Base-by-base conservation (phyloP, 768 basidiomycete species). In the Obba rivulosa region DNA sequence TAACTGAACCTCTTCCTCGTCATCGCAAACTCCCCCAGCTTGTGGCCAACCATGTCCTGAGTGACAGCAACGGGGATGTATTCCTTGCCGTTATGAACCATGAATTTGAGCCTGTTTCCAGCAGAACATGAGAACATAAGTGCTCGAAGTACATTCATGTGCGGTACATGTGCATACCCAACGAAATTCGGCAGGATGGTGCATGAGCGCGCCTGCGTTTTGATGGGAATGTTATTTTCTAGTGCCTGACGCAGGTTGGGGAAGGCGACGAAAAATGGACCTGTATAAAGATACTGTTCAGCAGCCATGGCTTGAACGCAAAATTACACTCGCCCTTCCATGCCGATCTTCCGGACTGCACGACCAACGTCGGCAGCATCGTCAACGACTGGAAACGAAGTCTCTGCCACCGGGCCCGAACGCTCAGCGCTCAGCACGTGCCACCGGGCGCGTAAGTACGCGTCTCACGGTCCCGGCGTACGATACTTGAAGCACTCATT, bases 41-140 rank as follows among this genome's bases (percentile, higher is more conserved):
- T 99, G 66, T 99, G 94, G 0, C 95, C 95, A 1, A 99, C 92
- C 95, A 98, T 98, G 66, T 97, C 95, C 64, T 94, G 91, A 3
- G 89, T 92, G 55, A 99, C 76, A 38, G 76, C 68, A 35, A 99
- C 85, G 0, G 93, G 93, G 4, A 85, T 49, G 65, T 92, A 95
- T 58, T 90, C 81, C 68, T 85, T 91, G 31, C 95, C 95, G 56
- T 97, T 97, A 68, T 99, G 93, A 2, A 99, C 91, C 66, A 88
- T 70, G 65, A 99, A 97, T 34, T 83, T 80, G 31, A 94, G 72
- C 3, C 92, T 94, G 61, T 3, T 11, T 34, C n/a, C n/a, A 23
- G 16, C 25, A 20, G 25, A 38, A 8, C 24, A 35, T 16, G 17
- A 13, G 20, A 10, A 16, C 34, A 4, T 21, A 42, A 7, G 28